Percentiles rank a stretch among this genome's conserved stretches.
phyloP scores from a whole-genome alignment of 2,329 filamentous ascomycete genomes.

The Alternaria arborescens region DNA sequence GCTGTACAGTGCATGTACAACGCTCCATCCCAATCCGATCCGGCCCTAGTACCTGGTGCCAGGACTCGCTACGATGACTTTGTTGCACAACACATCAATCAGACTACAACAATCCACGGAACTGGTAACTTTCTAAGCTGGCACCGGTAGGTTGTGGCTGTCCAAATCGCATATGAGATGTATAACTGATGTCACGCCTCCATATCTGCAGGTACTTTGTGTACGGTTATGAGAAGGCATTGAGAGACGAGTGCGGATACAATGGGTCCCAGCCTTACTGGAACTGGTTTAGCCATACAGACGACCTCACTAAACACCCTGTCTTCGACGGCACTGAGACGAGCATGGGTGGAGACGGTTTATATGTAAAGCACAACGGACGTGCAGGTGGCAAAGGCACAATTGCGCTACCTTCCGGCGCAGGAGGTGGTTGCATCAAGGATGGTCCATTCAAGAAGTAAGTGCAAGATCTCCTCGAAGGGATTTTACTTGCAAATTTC shows the following conservation, averaged over 20 bases:
- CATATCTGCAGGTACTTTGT: slow-evolving; percentile 34
- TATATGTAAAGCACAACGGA: slow-evolving; percentile 13
- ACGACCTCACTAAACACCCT: slow-evolving; percentile 39
- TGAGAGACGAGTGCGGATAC: slow-evolving; percentile 53
- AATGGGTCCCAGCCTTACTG: slow-evolving; percentile 54
- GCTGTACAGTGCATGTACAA: slow-evolving; percentile 32
- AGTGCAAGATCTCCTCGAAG: background rate
- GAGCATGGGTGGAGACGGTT: slow-evolving; percentile 49
- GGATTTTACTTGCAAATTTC: background rate
- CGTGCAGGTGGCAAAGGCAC: slow-evolving; percentile 25
- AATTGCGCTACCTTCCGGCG: slow-evolving; percentile 20
- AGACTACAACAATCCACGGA: slow-evolving; percentile 27
- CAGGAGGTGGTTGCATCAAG: slow-evolving; percentile 37
- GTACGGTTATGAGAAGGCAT: slow-evolving; percentile 48
- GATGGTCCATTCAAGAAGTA: slow-evolving; percentile 42
- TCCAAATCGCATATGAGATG: background rate
- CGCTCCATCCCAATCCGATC: slow-evolving; percentile 25
- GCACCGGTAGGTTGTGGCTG: slow-evolving; percentile 39
- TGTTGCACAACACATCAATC: slow-evolving; percentile 34
- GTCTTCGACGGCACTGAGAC: slow-evolving; percentile 38
- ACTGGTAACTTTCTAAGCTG: slow-evolving; percentile 39
- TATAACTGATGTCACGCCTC: background rate
- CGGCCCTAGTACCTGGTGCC: slow-evolving; percentile 28
- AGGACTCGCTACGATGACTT: slow-evolving; percentile 41
- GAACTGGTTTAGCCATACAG: slow-evolving; percentile 54